Evolutionary conservation across 768 basidiomycete genomes (phyloP).

Genomic region (Podaxis sp.): DNA sequence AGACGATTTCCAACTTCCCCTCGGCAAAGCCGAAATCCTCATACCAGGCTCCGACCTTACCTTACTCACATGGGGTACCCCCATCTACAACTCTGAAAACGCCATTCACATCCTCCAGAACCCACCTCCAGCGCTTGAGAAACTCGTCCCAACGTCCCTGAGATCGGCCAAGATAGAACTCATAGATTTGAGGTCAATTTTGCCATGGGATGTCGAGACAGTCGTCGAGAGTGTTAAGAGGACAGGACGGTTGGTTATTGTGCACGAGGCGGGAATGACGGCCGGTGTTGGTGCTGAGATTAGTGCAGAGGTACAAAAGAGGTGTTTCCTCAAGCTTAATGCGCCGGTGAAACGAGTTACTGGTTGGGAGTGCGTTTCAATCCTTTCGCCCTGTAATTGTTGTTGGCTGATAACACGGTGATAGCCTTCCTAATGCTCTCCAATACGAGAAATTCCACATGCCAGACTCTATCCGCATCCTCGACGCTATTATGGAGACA

Average conservation of each 20-base stretch:
- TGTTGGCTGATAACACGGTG: neutral
- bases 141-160: slow-evolving; percentile 62
- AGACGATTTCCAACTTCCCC: slow-evolving; percentile 83
- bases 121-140: slow-evolving; percentile 63
- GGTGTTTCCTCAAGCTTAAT: slow-evolving; percentile 84
- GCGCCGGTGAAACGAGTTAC: slow-evolving; percentile 86
- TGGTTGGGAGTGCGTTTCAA: slow-evolving; percentile 86
- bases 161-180: slow-evolving; percentile 79
- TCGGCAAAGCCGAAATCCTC: slow-evolving; percentile 79
- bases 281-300: slow-evolving; percentile 92
- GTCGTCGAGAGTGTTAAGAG: slow-evolving; percentile 80
- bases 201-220: slow-evolving; percentile 86
- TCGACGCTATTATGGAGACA: slow-evolving; percentile 85
- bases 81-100: slow-evolving; percentile 85
- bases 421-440: slow-evolving; percentile 78
- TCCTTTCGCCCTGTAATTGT: neutral
- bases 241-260: slow-evolving; percentile 83
- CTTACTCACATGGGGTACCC: slow-evolving; percentile 90
- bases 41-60: slow-evolving; percentile 81
- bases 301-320: slow-evolving; percentile 85
- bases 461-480: slow-evolving; percentile 80
- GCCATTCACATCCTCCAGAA: slow-evolving; percentile 72
- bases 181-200: slow-evolving; percentile 85
- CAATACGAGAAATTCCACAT: slow-evolving; percentile 92
- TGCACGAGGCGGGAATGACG: slow-evolving; percentile 89